These are phyloP conservation scores for Botryotinia calthae DNA, from an alignment of 2,329 filamentous ascomycete species.

Conservation along the genomic window DNA sequence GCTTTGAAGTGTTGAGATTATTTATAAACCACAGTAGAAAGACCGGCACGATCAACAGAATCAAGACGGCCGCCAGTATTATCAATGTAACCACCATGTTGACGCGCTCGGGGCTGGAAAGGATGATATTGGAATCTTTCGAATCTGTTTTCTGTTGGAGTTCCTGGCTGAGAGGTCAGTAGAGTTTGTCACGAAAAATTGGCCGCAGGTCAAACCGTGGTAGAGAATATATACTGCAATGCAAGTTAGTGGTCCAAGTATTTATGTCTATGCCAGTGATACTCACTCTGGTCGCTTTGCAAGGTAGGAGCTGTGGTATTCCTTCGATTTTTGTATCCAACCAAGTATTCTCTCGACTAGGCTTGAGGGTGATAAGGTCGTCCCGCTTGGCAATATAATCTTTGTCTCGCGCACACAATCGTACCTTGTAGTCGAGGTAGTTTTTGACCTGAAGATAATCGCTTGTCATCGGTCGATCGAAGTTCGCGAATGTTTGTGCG, in stretches of 20 bases:
- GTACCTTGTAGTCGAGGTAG: slow-evolving; percentile 33
- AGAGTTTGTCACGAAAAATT: neutral
- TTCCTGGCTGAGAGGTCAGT: neutral
- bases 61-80: neutral
- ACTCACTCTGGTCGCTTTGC: neutral
- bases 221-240: neutral
- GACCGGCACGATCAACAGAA: neutral
- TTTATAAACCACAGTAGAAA: neutral
- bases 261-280: neutral
- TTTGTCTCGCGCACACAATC: slow-evolving; percentile 27
- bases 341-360: slow-evolving; percentile 42
- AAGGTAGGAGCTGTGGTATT: slow-evolving; percentile 25
- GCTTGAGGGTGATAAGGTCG: slow-evolving; percentile 42
- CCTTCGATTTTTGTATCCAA: slow-evolving; percentile 40
- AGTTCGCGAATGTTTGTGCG: slow-evolving; percentile 32
- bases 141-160: neutral
- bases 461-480: slow-evolving; percentile 34
- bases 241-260: neutral
- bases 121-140: neutral
- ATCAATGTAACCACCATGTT: neutral
- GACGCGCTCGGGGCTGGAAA: neutral
- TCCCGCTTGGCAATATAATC: slow-evolving; percentile 40
- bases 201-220: neutral
- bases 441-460: slow-evolving; percentile 38
- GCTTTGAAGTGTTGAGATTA: neutral